Evolutionary conservation across 106 monocot species (phyloP), one percentile per base, ranked within the genome.

Genomic region (Allium fistulosum): DNA sequence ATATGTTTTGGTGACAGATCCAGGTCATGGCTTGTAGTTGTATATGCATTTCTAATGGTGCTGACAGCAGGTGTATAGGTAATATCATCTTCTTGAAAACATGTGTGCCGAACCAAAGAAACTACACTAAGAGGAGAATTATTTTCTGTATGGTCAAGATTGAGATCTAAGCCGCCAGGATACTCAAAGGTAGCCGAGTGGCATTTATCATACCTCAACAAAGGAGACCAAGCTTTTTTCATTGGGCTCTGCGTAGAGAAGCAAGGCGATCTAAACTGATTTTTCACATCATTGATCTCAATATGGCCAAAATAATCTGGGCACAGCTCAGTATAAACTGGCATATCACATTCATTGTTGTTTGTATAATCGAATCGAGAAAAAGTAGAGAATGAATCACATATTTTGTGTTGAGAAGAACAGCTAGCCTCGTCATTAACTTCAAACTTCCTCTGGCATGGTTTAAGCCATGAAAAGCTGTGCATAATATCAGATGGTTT

Each of bases 11-110:
- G 37, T n/a, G 57, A 57, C 48, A 51, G 45, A 79, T 79, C 78
- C 0, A 65, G 26, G 9, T 59, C 52, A 9, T 27, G 17, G 46
- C 56, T 68, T 48, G 48, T n/a, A n/a, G n/a, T n/a, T n/a, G n/a
- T 62, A 3, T 58, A 69, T 68, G 74, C 77, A 74, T 74, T 76
- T 78, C 73, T 73, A 68, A 74, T 57, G 8, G 51, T 53, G 69
- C 68, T 57, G 65, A 72, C 59, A 16, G 65, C 59, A 17, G 56
- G 55, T 17, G 9, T 48, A 45, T 17, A 72, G 27, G 49, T 16
- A 57, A 53, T 27, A 69, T 26, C 46, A 53, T 59, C 55, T 48
- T 77, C 64, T 12, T 66, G 66, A 62, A 48, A 53, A 73, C 53
- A 0, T 27, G 11, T 56, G 57, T 71, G 28, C 48, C 28, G 7